These are phyloP conservation scores for Psilocybe mexicana DNA, from an alignment of 1,284 basidiomycete species.

Conservation along the genomic window DNA sequence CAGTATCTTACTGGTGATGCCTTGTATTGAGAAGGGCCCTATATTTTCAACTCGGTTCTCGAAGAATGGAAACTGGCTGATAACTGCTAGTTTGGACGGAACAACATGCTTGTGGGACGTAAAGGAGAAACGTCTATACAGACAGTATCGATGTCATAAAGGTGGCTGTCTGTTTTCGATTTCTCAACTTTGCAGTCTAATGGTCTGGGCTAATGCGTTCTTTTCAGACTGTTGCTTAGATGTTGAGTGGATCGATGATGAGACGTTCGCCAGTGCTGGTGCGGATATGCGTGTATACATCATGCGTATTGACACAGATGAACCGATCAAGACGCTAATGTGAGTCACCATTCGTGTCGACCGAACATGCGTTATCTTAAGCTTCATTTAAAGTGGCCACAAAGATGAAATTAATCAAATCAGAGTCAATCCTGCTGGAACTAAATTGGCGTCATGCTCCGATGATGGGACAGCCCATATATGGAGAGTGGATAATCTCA, in stretches of 20 bases:
- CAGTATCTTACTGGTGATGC: slow-evolving; percentile 21
- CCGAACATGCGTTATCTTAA: background rate
- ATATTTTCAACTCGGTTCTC: slow-evolving; percentile 78
- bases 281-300: slow-evolving; percentile 69
- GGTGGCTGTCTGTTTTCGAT: slow-evolving; percentile 42
- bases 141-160: slow-evolving; percentile 65
- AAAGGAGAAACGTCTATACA: slow-evolving; percentile 55
- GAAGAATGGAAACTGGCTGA: slow-evolving; percentile 63
- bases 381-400: slow-evolving; percentile 58
- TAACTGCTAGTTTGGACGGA: slow-evolving; percentile 74
- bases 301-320: slow-evolving; percentile 50
- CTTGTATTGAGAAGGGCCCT: slow-evolving; percentile 57
- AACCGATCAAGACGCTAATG: slow-evolving; percentile 59
- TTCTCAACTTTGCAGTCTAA: slow-evolving; percentile 3
- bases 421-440: slow-evolving; percentile 64
- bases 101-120: slow-evolving; percentile 79
- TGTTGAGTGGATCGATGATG: slow-evolving; percentile 76
- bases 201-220: slow-evolving; percentile 10
- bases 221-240: slow-evolving; percentile 72
- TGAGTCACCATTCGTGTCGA: slow-evolving; percentile 34
- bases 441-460: slow-evolving; percentile 74
- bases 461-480: slow-evolving; percentile 78
- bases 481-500: slow-evolving; percentile 59
- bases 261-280: slow-evolving; percentile 72
- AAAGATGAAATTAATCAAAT: slow-evolving; percentile 78